Conservation (phyloP, 1,139 yeast genomes). For the Williopsis jadinii region DNA sequence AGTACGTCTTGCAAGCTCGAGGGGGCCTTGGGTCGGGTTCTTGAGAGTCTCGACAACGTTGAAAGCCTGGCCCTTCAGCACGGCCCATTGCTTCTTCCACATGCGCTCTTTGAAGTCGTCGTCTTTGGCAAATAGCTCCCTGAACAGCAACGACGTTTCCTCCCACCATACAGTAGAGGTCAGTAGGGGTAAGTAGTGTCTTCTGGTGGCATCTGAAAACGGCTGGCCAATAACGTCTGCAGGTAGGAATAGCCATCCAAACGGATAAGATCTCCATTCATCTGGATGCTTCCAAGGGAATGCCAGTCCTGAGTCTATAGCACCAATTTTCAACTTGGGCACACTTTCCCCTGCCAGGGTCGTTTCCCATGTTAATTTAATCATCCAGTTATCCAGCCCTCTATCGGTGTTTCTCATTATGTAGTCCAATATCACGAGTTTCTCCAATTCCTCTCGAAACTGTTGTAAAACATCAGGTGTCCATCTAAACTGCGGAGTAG, state of each 20-base stretch:
- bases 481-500: slow-evolving; percentile 41
- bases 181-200: slow-evolving; percentile 51
- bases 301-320: slow-evolving; percentile 70
- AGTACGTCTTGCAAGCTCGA: slow-evolving; percentile 56
- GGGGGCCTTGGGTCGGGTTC: slow-evolving; percentile 53
- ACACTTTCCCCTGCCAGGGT: slow-evolving; percentile 15
- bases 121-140: slow-evolving; percentile 46
- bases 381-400: slow-evolving; percentile 77
- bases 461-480: slow-evolving; percentile 41
- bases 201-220: slow-evolving; percentile 48
- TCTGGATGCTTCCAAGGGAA: slow-evolving; percentile 84
- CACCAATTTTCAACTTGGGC: slow-evolving; percentile 54
- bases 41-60: slow-evolving; percentile 64
- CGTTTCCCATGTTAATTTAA: slow-evolving; percentile 43
- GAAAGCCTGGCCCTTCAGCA: slow-evolving; percentile 73
- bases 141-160: slow-evolving; percentile 40
- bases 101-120: slow-evolving; percentile 56
- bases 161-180: slow-evolving; percentile 73
- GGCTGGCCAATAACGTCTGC: slow-evolving; percentile 61
- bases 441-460: slow-evolving; percentile 59
- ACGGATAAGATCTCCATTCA: slow-evolving; percentile 77
- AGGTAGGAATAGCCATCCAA: slow-evolving; percentile 73
- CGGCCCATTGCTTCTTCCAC: slow-evolving; percentile 66
- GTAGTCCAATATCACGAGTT: slow-evolving; percentile 63
- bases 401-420: slow-evolving; percentile 73